Evolutionary conservation across 495 filamentous ascomycete genomes (phyloP), one percentile per base, ranked within the genome.

Genomic region (Xylaria longipes): DNA sequence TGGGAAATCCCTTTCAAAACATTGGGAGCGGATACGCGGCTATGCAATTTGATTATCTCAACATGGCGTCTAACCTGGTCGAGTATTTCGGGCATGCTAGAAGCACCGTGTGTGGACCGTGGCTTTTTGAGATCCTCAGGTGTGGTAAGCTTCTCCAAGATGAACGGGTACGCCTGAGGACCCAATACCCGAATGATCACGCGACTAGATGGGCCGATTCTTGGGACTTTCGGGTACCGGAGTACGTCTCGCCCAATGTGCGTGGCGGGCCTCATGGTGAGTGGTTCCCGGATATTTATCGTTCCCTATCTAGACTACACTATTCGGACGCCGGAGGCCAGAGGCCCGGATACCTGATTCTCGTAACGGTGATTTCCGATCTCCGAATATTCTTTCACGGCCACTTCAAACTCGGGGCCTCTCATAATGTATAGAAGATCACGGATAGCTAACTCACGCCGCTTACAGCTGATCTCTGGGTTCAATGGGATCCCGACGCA

Each of bases 81-180:
- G 20, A 60, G 2, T 37, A 35, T 14, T 22, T 60, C 2, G 20
- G 15, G 20, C 1, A 3, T 1, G 3, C 1, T 8, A 2, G 3
- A 3, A 22, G 15, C 6, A 11, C 29, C 57, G 20, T 37, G 17
- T 37, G 9, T 37, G 57, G 57, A 3, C 57, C 57, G 33, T 60
- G 57, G 57, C 57, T 60, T 37, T 33, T 37, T 5, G 57, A 60
- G 22, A 60, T 60, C 31, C 17, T 60, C 5, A 60, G 57, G 9
- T n/a, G 33, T 12, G 17, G 33, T 9, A 37, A 20, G 7, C 6
- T 60, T 3, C 57, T 60, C 17, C 57, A 22, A 11, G 2, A 60
- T 0, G 57, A 60, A 60, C 57, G 57, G 57, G 0, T 4, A 5
- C 29, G 20, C 11, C 9, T 60, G 57, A 37, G 20, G 3, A 5